Conservation (phyloP, 2,329 filamentous ascomycete species). For the Monilinia laxa region DNA sequence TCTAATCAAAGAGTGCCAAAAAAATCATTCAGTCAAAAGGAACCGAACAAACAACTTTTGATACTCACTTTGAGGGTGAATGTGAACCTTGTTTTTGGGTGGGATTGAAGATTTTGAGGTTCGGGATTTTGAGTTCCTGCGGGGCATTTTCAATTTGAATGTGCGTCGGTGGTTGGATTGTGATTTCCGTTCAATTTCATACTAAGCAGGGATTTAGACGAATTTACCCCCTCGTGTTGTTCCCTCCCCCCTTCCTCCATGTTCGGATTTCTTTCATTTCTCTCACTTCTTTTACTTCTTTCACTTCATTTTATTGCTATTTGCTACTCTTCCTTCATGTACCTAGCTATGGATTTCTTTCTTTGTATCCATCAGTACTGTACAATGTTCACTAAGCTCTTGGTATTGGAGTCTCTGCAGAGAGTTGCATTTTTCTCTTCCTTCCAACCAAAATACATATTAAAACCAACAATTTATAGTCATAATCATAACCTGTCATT, state of each 20-base stretch:
- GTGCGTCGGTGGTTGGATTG: constrained; percentile 8
- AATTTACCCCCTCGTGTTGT: not conserved
- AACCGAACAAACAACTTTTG: constrained; percentile 1
- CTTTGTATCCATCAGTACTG: not conserved
- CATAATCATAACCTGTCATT: constrained; percentile 1
- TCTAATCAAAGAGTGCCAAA: constrained; percentile 25
- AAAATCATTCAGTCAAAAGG: not conserved
- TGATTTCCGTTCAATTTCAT: constrained; percentile 10
- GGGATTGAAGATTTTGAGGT: constrained; percentile 20
- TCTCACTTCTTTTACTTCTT: not conserved
- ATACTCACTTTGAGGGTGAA: constrained; percentile 5
- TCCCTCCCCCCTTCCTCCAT: too few relatives aligned
- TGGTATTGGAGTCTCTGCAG: not conserved
- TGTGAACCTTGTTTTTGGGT: not conserved
- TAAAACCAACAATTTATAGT: not conserved
- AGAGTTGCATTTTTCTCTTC: not conserved
- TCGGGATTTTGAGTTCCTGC: not conserved
- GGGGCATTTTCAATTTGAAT: constrained; percentile 21
- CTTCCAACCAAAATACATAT: not conserved
- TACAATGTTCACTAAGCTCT: not conserved
- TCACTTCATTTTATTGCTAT: too few relatives aligned
- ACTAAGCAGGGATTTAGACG: constrained; percentile 19
- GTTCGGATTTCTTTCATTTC: not conserved
- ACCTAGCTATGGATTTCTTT: too few relatives aligned
- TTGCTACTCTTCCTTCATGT: not conserved